A percentile compares a stretch with the other conserved stretches of the same genome.
These are phyloP conservation scores for Pleurotus platypus DNA, from an alignment of 768 basidiomycete genomes.

Conservation along the genomic window DNA sequence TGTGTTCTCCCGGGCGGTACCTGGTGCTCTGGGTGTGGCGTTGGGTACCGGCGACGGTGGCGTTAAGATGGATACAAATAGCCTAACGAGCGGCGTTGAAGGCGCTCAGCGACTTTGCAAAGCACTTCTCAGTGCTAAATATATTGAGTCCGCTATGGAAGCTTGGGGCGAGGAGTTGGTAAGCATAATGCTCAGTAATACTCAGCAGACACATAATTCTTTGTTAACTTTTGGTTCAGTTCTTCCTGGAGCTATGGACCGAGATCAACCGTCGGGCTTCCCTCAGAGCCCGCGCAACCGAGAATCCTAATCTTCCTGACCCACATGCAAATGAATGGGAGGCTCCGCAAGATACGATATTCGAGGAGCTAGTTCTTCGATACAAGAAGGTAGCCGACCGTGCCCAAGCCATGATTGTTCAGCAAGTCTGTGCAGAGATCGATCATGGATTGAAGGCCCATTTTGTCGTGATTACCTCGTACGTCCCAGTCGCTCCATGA, in stretches of 20 bases:
- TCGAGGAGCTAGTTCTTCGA: slow-evolving; percentile 67
- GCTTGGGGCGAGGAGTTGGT: slow-evolving; percentile 91
- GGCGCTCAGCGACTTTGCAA: slow-evolving; percentile 84
- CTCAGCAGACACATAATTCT: too few relatives aligned
- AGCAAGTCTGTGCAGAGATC: slow-evolving; percentile 80
- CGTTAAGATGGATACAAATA: slow-evolving; percentile 50
- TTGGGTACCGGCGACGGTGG: slow-evolving; percentile 36
- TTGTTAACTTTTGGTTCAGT: slow-evolving; percentile 39
- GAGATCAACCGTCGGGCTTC: slow-evolving; percentile 65
- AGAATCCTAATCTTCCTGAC: slow-evolving; percentile 48
- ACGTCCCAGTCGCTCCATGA: slow-evolving; percentile 16
- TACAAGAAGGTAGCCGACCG: slow-evolving; percentile 60
- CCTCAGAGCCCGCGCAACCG: slow-evolving; percentile 52
- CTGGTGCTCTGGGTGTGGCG: slow-evolving; percentile 77
- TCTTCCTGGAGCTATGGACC: slow-evolving; percentile 88
- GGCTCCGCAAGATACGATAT: slow-evolving; percentile 63
- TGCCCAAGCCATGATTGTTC: slow-evolving; percentile 87
- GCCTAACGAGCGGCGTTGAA: slow-evolving; percentile 77
- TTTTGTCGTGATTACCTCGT: slow-evolving; percentile 50
- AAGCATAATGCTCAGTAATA: slow-evolving; percentile 18
- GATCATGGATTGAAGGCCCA: slow-evolving; percentile 73
- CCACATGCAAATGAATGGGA: slow-evolving; percentile 27
- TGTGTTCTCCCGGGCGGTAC: slow-evolving; percentile 84
- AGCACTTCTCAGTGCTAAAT: slow-evolving; percentile 78
- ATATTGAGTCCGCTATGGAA: slow-evolving; percentile 65